Evolutionary conservation across 176 grass and related monocot species (phyloP).

Genomic region (Oryza officinalis): DNA sequence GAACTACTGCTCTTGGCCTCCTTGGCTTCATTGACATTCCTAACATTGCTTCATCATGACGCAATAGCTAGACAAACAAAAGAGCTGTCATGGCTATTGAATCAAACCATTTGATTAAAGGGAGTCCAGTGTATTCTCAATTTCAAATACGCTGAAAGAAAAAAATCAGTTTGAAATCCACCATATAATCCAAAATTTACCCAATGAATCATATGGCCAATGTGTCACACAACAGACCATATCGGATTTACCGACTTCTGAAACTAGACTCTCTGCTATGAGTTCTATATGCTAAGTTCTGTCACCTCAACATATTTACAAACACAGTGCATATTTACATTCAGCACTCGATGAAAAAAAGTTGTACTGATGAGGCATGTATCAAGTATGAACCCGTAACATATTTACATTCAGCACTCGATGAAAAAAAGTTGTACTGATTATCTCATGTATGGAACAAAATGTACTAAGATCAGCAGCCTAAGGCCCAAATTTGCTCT

Average conservation of each 20-base stretch:
- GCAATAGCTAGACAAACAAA: constrained; percentile 60
- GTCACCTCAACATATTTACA: too few relatives aligned
- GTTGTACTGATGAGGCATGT: neutral
- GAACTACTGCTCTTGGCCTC: constrained; percentile 74
- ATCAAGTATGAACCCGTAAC: too few relatives aligned
- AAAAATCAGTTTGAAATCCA: neutral
- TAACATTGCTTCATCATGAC: constrained; percentile 66
- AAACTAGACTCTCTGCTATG: neutral
- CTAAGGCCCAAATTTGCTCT: neutral
- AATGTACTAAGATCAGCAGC: neutral
- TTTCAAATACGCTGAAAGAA: neutral
- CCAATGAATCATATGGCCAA: neutral
- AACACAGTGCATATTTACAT: too few relatives aligned
- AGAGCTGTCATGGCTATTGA: neutral
- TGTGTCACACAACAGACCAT: neutral
- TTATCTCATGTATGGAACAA: neutral
- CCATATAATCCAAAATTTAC: neutral
- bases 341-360: neutral
- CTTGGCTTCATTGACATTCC: constrained; percentile 89
- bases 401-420: too few relatives aligned
- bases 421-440: neutral
- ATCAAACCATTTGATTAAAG: neutral
- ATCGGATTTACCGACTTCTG: neutral
- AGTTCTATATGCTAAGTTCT: neutral
- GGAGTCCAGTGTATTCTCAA: neutral